These are phyloP conservation scores for Saccharomyces eubayanus DNA, from an alignment of 805 yeast species.

Conservation along the genomic window DNA sequence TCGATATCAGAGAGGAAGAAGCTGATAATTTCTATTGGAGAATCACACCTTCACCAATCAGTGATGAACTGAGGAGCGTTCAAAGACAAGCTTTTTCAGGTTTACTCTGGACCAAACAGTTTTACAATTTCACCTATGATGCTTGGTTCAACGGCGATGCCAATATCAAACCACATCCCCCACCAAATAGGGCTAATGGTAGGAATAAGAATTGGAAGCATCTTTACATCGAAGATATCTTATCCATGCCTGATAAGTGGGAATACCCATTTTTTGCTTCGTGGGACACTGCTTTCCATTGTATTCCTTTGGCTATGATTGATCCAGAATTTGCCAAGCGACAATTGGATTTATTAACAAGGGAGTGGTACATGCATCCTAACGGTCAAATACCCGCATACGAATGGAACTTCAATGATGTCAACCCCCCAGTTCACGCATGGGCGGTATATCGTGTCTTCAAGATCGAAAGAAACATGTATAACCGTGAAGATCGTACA, in stretches of 20 bases:
- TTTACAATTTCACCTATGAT: slow-evolving; percentile 75
- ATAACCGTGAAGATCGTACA: slow-evolving; percentile 70
- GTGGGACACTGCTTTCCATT: slow-evolving; percentile 95
- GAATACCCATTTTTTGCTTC: slow-evolving; percentile 95
- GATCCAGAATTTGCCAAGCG: slow-evolving; percentile 88
- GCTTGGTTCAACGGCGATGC: slow-evolving; percentile 89
- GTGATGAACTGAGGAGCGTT: slow-evolving; percentile 70
- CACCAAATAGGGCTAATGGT: slow-evolving; percentile 72
- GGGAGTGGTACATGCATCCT: slow-evolving; percentile 98
- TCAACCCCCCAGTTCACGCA: slow-evolving; percentile 95
- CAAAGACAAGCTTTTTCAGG: slow-evolving; percentile 95
- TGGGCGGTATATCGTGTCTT: slow-evolving; percentile 89
- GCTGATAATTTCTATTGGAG: slow-evolving; percentile 92
- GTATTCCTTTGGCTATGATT: slow-evolving; percentile 85
- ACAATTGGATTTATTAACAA: slow-evolving; percentile 74
- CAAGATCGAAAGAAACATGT: slow-evolving; percentile 80
- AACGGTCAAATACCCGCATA: slow-evolving; percentile 95
- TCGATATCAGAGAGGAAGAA: slow-evolving; percentile 69
- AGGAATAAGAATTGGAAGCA: slow-evolving; percentile 87
- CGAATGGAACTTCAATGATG: slow-evolving; percentile 93
- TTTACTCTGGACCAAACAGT: slow-evolving; percentile 87
- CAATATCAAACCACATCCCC: slow-evolving; percentile 60
- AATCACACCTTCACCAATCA: slow-evolving; percentile 75
- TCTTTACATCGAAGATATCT: slow-evolving; percentile 76
- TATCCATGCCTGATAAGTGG: slow-evolving; percentile 91